Evolutionary conservation across 257 asterid species (phyloP), one percentile per base, ranked within the genome.

Genomic region (Gentiana macrophylla): DNA sequence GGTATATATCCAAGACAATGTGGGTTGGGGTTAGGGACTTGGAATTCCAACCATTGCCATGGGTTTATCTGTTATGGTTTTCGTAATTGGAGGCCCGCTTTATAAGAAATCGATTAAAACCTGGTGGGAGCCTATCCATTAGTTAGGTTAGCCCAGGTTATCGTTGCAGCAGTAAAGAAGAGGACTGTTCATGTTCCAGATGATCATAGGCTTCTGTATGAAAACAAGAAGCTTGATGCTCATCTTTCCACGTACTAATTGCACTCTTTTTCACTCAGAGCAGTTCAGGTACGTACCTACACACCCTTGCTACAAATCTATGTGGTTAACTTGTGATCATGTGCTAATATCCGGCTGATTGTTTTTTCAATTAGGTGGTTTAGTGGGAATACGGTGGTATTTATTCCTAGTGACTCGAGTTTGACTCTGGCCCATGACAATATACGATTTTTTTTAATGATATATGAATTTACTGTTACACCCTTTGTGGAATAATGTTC

Each of bases 1-100:
- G 1, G 98, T 86, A 32, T 90, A 90, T 55, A 67, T 90, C 68
- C 96, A 90, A 76, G 97, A 90, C 62, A 71, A 86, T 32, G 72
- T 80, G 10, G 65, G 90, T 32, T 90, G 98, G 98, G 86, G 78
- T 24, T 84, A 86, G 96, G 98, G 96, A 2, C 87, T 90, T 12
- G 94, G 96, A 1, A 78, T 90, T 35, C 94, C 95, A 1, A 90
- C 98, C 35, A 77, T 82, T 5, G 89, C 94, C 46, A 74, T 90
- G 82, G 91, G 59, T 0, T 41, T 82, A 11, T 84, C 96, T 0
- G 69, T 79, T 41, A n/a, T 84, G 0, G 79, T 53, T 4, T 86
- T 90, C 65, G 13, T 82, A 9, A 3, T 74, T 1, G 98, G 95
- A 0, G 46, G 80, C 6, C 78, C 82, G 8, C 69, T 80, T 63